Evolutionary conservation across 106 monocot species (phyloP).

Genomic region (Apostasia shenzhenica): DNA sequence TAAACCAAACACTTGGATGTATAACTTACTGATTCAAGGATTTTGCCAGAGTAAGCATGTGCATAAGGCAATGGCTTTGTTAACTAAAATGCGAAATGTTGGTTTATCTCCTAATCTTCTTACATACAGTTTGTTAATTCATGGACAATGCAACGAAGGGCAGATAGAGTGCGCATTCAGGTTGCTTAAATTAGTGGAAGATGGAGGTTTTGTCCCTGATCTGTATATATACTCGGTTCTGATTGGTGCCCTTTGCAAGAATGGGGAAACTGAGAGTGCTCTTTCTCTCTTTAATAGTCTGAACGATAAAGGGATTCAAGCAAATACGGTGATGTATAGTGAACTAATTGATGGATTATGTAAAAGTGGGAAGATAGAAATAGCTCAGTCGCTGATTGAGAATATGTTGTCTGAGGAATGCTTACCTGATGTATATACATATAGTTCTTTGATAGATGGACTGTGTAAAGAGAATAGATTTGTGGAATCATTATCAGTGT

Average conservation of each 20-base stretch:
- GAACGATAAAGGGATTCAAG: conserved; percentile 10
- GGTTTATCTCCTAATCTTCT: conserved; percentile 21
- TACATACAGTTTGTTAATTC: conserved; percentile 28
- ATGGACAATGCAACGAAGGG: conserved; percentile 33
- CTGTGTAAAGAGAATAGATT: conserved; percentile 25
- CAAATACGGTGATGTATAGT: conserved; percentile 31
- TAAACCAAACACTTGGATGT: conserved; percentile 22
- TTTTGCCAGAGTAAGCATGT: conserved; percentile 18
- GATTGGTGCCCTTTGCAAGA: conserved; percentile 22
- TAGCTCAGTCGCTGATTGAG: conserved; percentile 18
- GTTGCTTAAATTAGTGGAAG: conserved; percentile 21
- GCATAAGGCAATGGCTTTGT: conserved; percentile 28
- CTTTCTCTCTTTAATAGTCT: conserved; percentile 17
- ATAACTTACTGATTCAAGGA: conserved; percentile 38
- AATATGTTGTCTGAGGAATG: conserved; percentile 24
- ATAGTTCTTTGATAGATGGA: conserved; percentile 23
- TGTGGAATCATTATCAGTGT: conserved; percentile 18
- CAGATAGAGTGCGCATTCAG: conserved; percentile 28
- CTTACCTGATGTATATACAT: conserved; percentile 22
- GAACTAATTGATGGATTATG: conserved; percentile 30
- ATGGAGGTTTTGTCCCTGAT: conserved; percentile 17
- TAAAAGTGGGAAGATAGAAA: conserved; percentile 20
- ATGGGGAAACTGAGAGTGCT: conserved; percentile 24
- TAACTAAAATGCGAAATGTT: conserved; percentile 14
- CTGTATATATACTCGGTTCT: conserved; percentile 24